Evolutionary conservation across 495 filamentous ascomycete species (phyloP).

Genomic region (Daldinia bambusicola): DNA sequence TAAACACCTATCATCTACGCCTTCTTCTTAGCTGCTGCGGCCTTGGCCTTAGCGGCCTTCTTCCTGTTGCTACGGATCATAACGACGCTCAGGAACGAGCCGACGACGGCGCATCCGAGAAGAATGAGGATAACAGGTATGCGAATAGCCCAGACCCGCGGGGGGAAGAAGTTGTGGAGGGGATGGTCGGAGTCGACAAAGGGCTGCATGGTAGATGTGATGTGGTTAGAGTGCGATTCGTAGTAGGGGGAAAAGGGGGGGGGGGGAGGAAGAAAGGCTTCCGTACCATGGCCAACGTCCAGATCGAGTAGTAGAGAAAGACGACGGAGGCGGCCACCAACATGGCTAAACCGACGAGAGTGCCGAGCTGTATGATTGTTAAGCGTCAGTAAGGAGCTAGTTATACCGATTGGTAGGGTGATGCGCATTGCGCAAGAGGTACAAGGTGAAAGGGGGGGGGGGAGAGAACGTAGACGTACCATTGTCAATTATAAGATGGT

Average conservation of each 20-base stretch:
- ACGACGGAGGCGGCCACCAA: slow-evolving; percentile 93
- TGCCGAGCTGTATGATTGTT: slow-evolving; percentile 76
- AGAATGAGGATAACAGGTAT: slow-evolving; percentile 97
- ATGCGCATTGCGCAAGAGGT: background rate
- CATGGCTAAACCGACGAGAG: slow-evolving; percentile 96
- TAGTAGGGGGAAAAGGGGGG: slow-evolving; percentile 1
- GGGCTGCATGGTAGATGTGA: slow-evolving; percentile 66
- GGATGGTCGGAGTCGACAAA: slow-evolving; percentile 96
- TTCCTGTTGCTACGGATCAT: slow-evolving; percentile 99
- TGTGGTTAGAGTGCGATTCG: slow-evolving; percentile 13
- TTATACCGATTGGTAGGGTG: background rate
- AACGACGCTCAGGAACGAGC: slow-evolving; percentile 93
- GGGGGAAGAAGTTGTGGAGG: slow-evolving; percentile 93
- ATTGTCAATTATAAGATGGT: slow-evolving; percentile 48
- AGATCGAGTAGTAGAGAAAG: slow-evolving; percentile 98
- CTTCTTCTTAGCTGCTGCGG: slow-evolving; percentile 76
- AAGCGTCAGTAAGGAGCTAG: slow-evolving; percentile 30
- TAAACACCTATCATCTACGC: slow-evolving; percentile 47
- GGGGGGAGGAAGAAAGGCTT: background rate
- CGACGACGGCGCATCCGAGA: slow-evolving; percentile 91
- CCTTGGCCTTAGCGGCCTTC: slow-evolving; percentile 92
- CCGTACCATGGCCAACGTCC: slow-evolving; percentile 94
- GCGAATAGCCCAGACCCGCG: slow-evolving; percentile 98
- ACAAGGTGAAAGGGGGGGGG: background rate
- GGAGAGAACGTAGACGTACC: slow-evolving; percentile 42